phyloP scores from a whole-genome alignment of 768 basidiomycete genomes.

The Termitomyces sp. region DNA sequence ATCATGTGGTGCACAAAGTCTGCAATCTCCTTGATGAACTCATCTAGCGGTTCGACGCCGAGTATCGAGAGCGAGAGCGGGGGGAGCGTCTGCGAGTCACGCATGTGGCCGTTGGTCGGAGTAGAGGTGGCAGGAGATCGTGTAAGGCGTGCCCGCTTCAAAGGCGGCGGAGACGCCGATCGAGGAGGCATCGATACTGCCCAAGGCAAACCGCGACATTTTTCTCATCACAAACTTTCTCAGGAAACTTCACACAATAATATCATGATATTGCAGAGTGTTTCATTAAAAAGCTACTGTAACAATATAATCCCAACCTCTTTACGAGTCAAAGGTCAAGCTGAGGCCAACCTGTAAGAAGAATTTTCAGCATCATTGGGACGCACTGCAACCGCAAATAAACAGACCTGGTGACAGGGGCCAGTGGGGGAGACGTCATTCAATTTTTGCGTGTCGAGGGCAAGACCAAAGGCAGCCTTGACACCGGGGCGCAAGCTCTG shows the following conservation, averaged over 20 bases:
- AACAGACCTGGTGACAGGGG: conserved; percentile 69
- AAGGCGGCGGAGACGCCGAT: conserved; percentile 23
- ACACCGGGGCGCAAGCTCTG: conserved; percentile 93
- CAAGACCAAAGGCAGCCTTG: conserved; percentile 89
- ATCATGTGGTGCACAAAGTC: conserved; percentile 83
- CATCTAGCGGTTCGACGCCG: conserved; percentile 86
- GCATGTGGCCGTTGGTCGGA: conserved; percentile 22
- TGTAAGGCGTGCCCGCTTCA: conserved; percentile 24
- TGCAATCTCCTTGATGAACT: conserved; percentile 87
- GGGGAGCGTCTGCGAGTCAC: conserved; percentile 29
- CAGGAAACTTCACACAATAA: background rate
- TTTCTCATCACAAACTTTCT: background rate
- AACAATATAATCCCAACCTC: conserved; percentile 24
- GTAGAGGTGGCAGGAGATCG: conserved; percentile 12
- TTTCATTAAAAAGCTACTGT: conserved; percentile 26
- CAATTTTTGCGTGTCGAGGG: conserved; percentile 89
- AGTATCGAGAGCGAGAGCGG: conserved; percentile 78
- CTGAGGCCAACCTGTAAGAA: conserved; percentile 58
- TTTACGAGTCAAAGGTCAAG: conserved; percentile 70
- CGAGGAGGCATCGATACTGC: conserved; percentile 15
- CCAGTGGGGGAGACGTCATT: conserved; percentile 63
- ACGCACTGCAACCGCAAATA: background rate
- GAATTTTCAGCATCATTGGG: background rate
- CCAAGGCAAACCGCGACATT: background rate
- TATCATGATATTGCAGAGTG: background rate